Evolutionary conservation across 2,329 filamentous ascomycete species (phyloP), one percentile per base, ranked within the genome.

Genomic region (Hymenoscyphus linearis): DNA sequence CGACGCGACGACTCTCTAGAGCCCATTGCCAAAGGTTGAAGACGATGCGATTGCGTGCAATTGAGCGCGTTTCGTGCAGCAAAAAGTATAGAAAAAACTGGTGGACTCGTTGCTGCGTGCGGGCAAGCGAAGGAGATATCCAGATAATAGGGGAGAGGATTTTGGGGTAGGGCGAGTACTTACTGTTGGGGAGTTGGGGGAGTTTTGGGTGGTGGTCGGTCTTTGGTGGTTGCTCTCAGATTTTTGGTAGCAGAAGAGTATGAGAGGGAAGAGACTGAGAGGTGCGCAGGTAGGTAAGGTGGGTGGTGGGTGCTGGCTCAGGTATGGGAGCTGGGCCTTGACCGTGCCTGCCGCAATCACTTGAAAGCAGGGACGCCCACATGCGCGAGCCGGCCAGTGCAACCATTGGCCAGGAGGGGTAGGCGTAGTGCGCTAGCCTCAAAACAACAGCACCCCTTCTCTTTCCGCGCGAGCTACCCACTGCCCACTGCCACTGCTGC

Each of bases 1-100:
- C 26, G 59, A 60, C 59, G 59, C 59, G 59, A 37, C 54, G 59
- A 53, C 44, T 13, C 44, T 34, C 34, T 57, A 31, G 35, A 47
- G 57, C 25, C 40, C 54, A 60, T 60, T 57, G 59, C 44, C 25
- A 60, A 25, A 60, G 27, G 54, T 16, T 34, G 22, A 35, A 44
- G 34, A 57, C 52, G 40, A 6, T 5, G 59, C 44, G 34, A 35
- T 37, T 52, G 40, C n/a, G 36, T 18, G 58, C 58, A 57, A 60
- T 55, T 60, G 58, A 44, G 25, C 58, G 58, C 53, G 58, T 56
- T 53, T 52, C 4, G 37, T 26, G 3, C 9, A 26, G 10, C 16
- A 10, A 1, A 53, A 34, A n/a, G 27, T 53, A 16, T 9, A 4
- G 27, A 10, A 31, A 12, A 53, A 16, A 26, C 16, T 22, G 52